phyloP scores from a whole-genome alignment of 768 basidiomycete species.

The Chalciporus chontae region DNA sequence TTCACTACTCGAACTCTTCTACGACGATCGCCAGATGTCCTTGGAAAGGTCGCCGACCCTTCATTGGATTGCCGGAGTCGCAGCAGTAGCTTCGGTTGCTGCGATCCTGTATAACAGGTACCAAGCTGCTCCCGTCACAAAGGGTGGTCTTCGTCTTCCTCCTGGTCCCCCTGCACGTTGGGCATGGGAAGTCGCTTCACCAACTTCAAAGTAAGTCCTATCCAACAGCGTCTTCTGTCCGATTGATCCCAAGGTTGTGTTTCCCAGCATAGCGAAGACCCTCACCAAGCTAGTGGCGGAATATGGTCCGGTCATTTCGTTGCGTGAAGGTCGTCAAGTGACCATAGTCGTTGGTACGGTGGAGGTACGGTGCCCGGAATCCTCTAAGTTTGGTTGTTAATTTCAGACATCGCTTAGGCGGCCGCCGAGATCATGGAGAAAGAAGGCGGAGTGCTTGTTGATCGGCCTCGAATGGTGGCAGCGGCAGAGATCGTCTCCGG shows the following conservation, averaged over 20 bases:
- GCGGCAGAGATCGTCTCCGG: conserved; percentile 53
- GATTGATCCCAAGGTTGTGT: too few relatives aligned
- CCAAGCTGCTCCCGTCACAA: not conserved
- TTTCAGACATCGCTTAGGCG: conserved; percentile 30
- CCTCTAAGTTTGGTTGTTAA: not conserved
- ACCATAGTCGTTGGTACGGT: conserved; percentile 18
- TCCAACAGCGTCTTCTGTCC: not conserved
- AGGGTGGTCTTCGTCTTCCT: conserved; percentile 10
- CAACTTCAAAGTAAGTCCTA: conserved; percentile 8
- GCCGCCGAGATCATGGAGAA: conserved; percentile 62
- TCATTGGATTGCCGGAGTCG: not conserved
- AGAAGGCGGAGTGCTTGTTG: conserved; percentile 48
- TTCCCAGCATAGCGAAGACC: conserved; percentile 16
- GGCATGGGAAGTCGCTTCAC: conserved; percentile 8
- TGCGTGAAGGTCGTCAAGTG: conserved; percentile 42
- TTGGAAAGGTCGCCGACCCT: not conserved
- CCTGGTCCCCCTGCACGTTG: conserved; percentile 13
- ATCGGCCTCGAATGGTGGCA: conserved; percentile 50
- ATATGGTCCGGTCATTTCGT: conserved; percentile 57
- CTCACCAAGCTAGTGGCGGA: conserved; percentile 52
- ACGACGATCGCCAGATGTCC: not conserved
- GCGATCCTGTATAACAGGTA: not conserved
- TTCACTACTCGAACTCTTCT: not conserved
- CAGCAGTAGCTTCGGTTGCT: not conserved
- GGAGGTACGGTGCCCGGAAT: conserved; percentile 8